Percentiles rank a stretch among this genome's conserved stretches.
These are phyloP conservation scores for Pseudofabraea citricarpa DNA, from an alignment of 2,329 filamentous ascomycete genomes.

Conservation along the genomic window DNA sequence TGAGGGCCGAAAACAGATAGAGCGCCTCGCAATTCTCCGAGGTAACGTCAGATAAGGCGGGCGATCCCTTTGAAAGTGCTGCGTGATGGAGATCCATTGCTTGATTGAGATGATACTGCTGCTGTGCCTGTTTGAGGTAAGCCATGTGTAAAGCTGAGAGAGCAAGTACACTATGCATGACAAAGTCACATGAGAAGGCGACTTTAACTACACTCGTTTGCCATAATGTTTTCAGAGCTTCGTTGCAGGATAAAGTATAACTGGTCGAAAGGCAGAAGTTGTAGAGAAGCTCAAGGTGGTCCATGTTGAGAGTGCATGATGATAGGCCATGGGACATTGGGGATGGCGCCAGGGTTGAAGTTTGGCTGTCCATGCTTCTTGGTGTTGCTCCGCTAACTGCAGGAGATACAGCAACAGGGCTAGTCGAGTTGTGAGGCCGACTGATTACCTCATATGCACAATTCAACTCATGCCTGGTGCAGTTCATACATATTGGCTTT, in stretches of 20 bases:
- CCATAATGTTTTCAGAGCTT: constrained; percentile 36
- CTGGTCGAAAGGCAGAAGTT: constrained; percentile 43
- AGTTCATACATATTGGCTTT: constrained; percentile 9
- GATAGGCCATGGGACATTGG: background rate
- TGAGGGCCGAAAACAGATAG: constrained; percentile 31
- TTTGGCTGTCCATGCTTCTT: background rate
- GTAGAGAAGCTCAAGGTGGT: constrained; percentile 45
- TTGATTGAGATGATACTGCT: constrained; percentile 30
- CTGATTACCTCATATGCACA: constrained; percentile 6
- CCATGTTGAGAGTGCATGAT: constrained; percentile 24
- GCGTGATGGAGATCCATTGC: constrained; percentile 29
- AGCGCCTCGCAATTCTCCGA: constrained; percentile 25
- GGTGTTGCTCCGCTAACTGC: background rate
- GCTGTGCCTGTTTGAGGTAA: constrained; percentile 28
- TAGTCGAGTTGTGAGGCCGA: background rate
- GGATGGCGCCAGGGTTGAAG: background rate
- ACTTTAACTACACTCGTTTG: constrained; percentile 36
- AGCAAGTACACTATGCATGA: constrained; percentile 40
- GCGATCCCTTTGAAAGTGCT: constrained; percentile 17
- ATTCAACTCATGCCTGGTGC: constrained; percentile 5
- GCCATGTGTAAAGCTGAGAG: constrained; percentile 42
- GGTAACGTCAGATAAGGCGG: constrained; percentile 24
- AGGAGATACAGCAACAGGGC: background rate
- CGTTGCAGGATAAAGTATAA: constrained; percentile 35
- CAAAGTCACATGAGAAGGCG: constrained; percentile 37